Evolutionary conservation across 2,329 filamentous ascomycete species (phyloP).

Genomic region (Botrytis byssoidea): DNA sequence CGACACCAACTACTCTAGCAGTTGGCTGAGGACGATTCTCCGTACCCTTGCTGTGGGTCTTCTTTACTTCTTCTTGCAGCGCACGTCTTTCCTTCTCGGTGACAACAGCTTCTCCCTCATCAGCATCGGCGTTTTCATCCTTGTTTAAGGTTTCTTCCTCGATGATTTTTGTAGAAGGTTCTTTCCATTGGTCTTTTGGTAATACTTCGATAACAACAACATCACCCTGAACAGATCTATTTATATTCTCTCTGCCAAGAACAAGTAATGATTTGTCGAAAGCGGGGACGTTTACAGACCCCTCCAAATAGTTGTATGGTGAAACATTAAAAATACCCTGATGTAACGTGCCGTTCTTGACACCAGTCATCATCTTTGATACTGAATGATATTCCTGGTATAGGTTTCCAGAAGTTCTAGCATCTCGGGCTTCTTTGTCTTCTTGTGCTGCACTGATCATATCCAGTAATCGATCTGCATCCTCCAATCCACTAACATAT

Average conservation of each 20-base stretch:
- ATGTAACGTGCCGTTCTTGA: conserved; percentile 84
- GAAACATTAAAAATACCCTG: conserved; percentile 96
- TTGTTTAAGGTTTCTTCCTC: conserved; percentile 90
- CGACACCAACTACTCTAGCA: conserved; percentile 83
- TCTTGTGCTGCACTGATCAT: conserved; percentile 85
- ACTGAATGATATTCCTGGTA: conserved; percentile 88
- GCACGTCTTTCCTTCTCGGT: conserved; percentile 83
- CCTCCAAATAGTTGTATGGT: conserved; percentile 96
- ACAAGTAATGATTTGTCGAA: conserved; percentile 89
- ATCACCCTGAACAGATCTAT: conserved; percentile 88
- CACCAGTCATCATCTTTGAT: conserved; percentile 90
- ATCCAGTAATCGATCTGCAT: conserved; percentile 81
- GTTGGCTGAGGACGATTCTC: conserved; percentile 86
- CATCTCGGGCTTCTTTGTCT: conserved; percentile 60
- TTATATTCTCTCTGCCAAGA: conserved; percentile 92
- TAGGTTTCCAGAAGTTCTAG: conserved; percentile 64
- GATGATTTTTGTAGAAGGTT: conserved; percentile 90
- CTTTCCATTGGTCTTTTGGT: conserved; percentile 95
- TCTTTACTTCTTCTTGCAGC: conserved; percentile 87
- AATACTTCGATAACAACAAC: conserved; percentile 90
- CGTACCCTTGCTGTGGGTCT: conserved; percentile 70
- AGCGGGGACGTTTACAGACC: conserved; percentile 81
- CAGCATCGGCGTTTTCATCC: conserved; percentile 88
- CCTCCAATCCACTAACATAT: conserved; percentile 81
- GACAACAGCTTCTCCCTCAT: conserved; percentile 74